Conservation (phyloP, 306 rosid species). For the Prosopis cineraria region DNA sequence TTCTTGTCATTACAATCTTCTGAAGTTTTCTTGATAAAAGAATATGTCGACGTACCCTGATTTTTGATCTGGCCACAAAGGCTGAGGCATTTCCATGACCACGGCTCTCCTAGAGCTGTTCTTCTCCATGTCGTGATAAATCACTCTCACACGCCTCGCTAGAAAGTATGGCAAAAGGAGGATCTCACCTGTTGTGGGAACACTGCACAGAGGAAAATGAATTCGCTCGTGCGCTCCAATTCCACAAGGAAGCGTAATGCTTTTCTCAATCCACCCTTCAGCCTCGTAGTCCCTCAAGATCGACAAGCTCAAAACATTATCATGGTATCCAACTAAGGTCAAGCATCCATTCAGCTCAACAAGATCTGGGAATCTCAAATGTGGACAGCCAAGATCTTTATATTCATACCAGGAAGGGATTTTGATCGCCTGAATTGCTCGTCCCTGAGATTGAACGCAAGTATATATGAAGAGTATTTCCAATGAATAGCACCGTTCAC, state of each 20-base stretch:
- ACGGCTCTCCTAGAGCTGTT: not conserved
- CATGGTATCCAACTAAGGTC: slow-evolving; percentile 13
- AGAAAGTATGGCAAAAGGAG: not conserved
- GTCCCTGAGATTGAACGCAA: not conserved
- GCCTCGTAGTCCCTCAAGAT: not conserved
- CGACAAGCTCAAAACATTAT: not conserved
- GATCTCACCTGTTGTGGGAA: not conserved
- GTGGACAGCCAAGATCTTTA: not conserved
- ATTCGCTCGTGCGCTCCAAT: not conserved
- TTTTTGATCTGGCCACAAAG: slow-evolving; percentile 3
- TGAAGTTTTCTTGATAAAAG: slow-evolving; percentile 14
- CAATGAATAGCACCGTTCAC: slow-evolving; percentile 7
- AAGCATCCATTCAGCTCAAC: slow-evolving; percentile 1
- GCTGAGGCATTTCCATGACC: not conserved
- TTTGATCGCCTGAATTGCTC: not conserved
- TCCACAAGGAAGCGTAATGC: not conserved
- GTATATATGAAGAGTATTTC: not conserved
- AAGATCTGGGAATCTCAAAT: slow-evolving; percentile 5
- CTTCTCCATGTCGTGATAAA: not conserved
- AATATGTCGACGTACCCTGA: not conserved
- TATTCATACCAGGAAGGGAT: not conserved
- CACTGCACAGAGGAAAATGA: not conserved
- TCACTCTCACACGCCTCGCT: not conserved
- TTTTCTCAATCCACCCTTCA: not conserved
- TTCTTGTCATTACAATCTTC: not conserved